A percentile compares a stretch with the other conserved stretches of the same genome.
Evolutionary conservation across 495 filamentous ascomycete species (phyloP).

Genomic region (Amniculicola lignicola): DNA sequence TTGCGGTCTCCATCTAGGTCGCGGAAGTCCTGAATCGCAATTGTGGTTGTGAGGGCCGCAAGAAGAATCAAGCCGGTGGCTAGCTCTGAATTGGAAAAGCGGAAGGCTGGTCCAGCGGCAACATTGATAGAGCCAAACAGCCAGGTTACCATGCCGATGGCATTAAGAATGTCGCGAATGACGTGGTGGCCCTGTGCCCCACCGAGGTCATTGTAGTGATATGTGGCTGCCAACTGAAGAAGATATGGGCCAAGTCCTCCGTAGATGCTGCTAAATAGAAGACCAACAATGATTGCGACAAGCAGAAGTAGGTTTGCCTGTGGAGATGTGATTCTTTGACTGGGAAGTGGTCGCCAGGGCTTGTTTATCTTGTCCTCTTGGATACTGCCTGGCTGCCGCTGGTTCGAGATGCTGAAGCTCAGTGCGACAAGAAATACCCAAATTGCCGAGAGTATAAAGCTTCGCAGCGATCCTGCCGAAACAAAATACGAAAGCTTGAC

Average conservation of each 20-base stretch:
- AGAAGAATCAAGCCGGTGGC: background rate
- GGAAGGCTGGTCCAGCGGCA: background rate
- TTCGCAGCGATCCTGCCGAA: background rate
- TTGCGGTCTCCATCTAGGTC: conserved; percentile 1
- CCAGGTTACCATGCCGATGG: conserved; percentile 1
- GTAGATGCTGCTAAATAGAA: background rate
- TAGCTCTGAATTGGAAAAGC: background rate
- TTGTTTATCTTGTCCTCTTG: conserved; percentile 2
- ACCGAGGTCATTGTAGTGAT: background rate
- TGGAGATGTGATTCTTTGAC: background rate
- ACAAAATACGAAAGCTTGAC: background rate
- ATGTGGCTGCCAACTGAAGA: background rate
- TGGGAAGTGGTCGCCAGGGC: background rate
- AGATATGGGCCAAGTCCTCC: background rate
- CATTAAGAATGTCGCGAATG: conserved; percentile 1
- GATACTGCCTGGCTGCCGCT: background rate
- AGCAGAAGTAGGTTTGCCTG: background rate
- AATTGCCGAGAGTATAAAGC: background rate
- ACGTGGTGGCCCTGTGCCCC: background rate
- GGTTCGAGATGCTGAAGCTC: conserved; percentile 1
- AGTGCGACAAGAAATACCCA: background rate
- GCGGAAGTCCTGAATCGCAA: conserved; percentile 2
- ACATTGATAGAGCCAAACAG: background rate
- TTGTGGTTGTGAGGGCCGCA: background rate
- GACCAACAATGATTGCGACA: background rate